Evolutionary conservation across 2,329 filamentous ascomycete species (phyloP), one percentile per base, ranked within the genome.

Genomic region (Periconia sp.): DNA sequence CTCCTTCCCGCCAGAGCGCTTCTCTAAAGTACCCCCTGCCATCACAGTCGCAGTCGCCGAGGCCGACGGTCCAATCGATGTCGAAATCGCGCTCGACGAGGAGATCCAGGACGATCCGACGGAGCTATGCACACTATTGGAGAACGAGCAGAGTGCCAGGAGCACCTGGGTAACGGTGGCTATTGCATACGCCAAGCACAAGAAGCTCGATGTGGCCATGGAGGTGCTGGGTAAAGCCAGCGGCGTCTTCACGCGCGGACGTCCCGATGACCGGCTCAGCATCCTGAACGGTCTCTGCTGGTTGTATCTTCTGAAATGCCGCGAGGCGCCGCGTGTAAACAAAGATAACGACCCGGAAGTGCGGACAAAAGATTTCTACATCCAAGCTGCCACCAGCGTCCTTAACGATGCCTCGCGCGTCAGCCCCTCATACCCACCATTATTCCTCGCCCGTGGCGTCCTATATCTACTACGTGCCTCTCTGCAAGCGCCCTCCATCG

Each of bases 111-210:
- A 97, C 68, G 94, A 97, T 66, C 89, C 90, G 15, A 96, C 89
- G 33, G 94, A 99, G 74, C 81, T 99, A 4, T 99, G 94, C 70
- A 94, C 89, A 21, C 81, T 99, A 36, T 84, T 99, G 52, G 92
- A 99, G 74, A 95, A 94, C 64, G 95, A 99, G 71, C 85, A 87
- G 63, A 92, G 91, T 12, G 87, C 89, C 25, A 91, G 92, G 61
- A 89, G 86, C 38, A 95, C 95, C 58, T 99, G 95, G 95, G 92
- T 99, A 79, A 92, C 90, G n/a, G 94, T 97, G 55, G 89, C 95
- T 29, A 80, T 97, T 46, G 92, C 92, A 34, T 99, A 99, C 66
- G 92, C 94, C 28, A 99, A 97, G 75, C 90, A 96, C 74, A 86
- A 87, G 65, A 95, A 95, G 74, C 83, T 94, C 50, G 92, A 96